Conservation (phyloP, 768 basidiomycete genomes). For the Pisolithus marmoratus region DNA sequence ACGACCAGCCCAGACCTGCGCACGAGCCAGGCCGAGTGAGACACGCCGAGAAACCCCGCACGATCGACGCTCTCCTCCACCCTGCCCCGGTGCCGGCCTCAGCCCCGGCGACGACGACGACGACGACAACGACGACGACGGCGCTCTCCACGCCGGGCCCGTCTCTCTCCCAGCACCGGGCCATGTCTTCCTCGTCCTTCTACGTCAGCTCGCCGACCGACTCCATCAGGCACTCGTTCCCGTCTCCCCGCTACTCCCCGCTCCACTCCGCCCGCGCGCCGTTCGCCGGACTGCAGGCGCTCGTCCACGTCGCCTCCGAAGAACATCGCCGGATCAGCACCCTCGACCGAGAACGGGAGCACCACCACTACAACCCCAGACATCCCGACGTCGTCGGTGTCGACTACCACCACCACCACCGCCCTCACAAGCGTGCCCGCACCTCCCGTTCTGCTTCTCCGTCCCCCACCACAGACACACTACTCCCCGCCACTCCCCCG, state of each 20-base stretch:
- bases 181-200: slow-evolving; percentile 1
- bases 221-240: background rate
- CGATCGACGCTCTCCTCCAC: slow-evolving; percentile 17
- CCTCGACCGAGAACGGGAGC: background rate
- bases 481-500: background rate
- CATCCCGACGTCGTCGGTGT: slow-evolving; percentile 7
- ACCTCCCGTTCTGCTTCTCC: slow-evolving; percentile 9
- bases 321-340: slow-evolving; percentile 49
- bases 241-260: slow-evolving; percentile 1
- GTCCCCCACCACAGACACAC: slow-evolving; percentile 3
- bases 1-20: slow-evolving; percentile 35
- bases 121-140: background rate
- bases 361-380: background rate
- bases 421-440: slow-evolving; percentile 22
- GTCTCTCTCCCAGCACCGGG: background rate
- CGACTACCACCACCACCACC: slow-evolving; percentile 2
- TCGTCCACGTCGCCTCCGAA: slow-evolving; percentile 67
- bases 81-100: slow-evolving; percentile 2
- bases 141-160: background rate
- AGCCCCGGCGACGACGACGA: background rate
- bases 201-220: background rate
- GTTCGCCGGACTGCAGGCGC: slow-evolving; percentile 49
- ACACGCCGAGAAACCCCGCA: slow-evolving; percentile 9
- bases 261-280: slow-evolving; percentile 9
- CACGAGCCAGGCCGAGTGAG: slow-evolving; percentile 5